Base-by-base conservation (phyloP, 768 basidiomycete species). In the Rhodotorula diobovata region DNA sequence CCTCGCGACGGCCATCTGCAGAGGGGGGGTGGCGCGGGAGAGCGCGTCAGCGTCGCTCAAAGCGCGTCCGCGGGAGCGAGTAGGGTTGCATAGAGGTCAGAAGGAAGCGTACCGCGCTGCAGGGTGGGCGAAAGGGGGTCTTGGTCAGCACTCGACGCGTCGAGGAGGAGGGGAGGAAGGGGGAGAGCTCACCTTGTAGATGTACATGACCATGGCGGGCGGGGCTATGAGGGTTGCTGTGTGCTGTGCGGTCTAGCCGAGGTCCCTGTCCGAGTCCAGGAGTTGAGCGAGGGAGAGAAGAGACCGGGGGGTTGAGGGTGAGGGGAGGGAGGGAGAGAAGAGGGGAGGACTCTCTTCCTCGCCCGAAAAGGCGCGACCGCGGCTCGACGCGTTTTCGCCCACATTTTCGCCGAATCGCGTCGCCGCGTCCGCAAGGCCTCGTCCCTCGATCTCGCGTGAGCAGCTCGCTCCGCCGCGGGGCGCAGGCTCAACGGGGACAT, bases 1-100 rank as follows among this genome's bases (percentile, higher is more conserved):
- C 89, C 81, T 95, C 93, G 81, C 92, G 93, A 73, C 78, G 75
- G 37, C 78, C 78, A 59, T 92, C 90, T 68, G 60, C 25, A 21
- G 8, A 39, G 4, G 55, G 2, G 2, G 18, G 4, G 39, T 3
- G 25, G 10, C 15, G 2, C n/a, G n/a, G n/a, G n/a, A 16, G 30
- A 12, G 39, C 15, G 43, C 41, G 63, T 53, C 34, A 28, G 57
- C 12, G 2, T 12, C 3, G n/a, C 30, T 41, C 35, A 35, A 16
- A 34, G 25, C 45, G 54, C 54, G 21, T 57, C 23, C 25, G 18
- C 51, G 2, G 23, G 54, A 12, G 28, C 2, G 23, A 43, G n/a
- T 48, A 59, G 21, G 16, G 20, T 11, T 21, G 15, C 32, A 9
- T 2, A 14, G 51, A 12, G 30, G 15, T 15, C 7, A 21, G 9